Evolutionary conservation across 1,284 basidiomycete genomes (phyloP), one percentile per base, ranked within the genome.

Genomic region (Pyrrhoderma lamaoense): DNA sequence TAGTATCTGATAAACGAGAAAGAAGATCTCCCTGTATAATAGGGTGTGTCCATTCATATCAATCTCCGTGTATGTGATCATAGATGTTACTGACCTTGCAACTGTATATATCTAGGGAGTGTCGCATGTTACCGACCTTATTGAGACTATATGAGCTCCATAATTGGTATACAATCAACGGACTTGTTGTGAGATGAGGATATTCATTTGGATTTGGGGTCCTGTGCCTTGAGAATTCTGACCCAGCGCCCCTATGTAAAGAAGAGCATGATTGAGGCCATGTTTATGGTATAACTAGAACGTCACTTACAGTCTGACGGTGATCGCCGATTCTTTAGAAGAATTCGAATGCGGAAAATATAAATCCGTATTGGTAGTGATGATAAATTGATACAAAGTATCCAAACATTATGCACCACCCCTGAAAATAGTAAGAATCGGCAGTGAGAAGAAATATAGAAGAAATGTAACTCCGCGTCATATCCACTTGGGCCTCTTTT

Each of bases 111-210:
- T 89, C 76, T 23, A 90, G 59, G 0, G 82, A 80, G 62, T 85
- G 87, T 14, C 85, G 71, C 84, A 90, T 80, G 58, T 83, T 82
- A 9, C 75, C 87, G 54, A 90, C 73, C 85, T 88, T 50, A 21
- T 14, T 8, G 19, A 38, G 36, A 8, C 16, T 14, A 18, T 31
- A 36, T 42, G 14, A 39, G 14, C 42, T 22, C 13, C 25, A 22
- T 38, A 38, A 21, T n/a, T 36, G 8, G 4, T 5, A 18, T 16
- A 3, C 14, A 22, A 31, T 8, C 3, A 35, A 21, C 22, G 31
- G 31, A 67, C 75, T 49, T 63, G 85, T 86, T 22, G 85, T 86
- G 58, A 89, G 89, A 63, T 90, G 84, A 25, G 87, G 87, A 60
- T 84, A 87, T 4, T 75, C 77, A 46, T 89, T 78, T 2, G 84